Base-by-base conservation (phyloP, 2,329 filamentous ascomycete species). In the Fusarium lyarnte region DNA sequence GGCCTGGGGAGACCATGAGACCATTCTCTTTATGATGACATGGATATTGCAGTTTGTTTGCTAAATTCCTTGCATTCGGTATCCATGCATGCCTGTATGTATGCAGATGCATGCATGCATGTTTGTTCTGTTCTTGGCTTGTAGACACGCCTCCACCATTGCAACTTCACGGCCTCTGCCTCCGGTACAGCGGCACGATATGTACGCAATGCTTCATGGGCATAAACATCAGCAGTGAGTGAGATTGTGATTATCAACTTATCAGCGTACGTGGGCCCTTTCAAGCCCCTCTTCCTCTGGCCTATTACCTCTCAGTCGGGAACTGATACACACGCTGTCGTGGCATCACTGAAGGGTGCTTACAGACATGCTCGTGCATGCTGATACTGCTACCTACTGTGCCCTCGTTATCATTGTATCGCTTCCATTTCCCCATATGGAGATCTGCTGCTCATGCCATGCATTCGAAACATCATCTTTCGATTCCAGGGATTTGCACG, bases 111-210 rank as follows among this genome's bases (percentile, higher is more conserved):
- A 23, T 47, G 43, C 47, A 65, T 66, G 46, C 61, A 46, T 63
- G 63, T 46, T 68, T 66, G 59, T 49, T 35, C 36, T 38, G 54
- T 16, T 46, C 53, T 63, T 58, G 45, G 38, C 38, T 45, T 66
- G 61, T 35, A 36, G 39, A 70, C 70, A 73, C 70, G 42, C 70
- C 70, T 63, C 66, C 62, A 61, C 70, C 60, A 65, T 54, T 42
- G 38, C 25, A 35, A 31, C 39, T 66, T 63, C 43, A 43, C 41
- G 58, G 42, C 55, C 54, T 65, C 54, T 65, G 19, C n/a, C 70
- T 39, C 70, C 66, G 62, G 66, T 66, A 68, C 59, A 73, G 49
- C 66, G 70, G 70, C 70, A 73, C 63, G 66, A 62, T 63, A 71
- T 69, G 41, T 69, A 59, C 54, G 64, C 63, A 68, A 63, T 68